Conservation (phyloP, 352 stramenopile species). For the Globisporangium carolinianum region DNA sequence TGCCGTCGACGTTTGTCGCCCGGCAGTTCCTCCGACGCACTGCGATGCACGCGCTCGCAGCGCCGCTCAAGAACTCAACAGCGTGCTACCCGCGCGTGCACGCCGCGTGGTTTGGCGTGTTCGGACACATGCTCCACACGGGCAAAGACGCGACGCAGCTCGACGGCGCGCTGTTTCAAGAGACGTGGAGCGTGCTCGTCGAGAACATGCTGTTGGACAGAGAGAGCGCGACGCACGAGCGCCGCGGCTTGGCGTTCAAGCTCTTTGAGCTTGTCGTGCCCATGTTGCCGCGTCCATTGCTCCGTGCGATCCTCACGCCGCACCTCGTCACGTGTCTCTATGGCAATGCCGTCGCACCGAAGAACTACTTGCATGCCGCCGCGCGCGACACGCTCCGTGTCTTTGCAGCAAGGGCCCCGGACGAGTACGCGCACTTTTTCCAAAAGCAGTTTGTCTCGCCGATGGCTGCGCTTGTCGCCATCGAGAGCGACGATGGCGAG, state of each 20-base stretch:
- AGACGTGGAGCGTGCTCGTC: constrained; percentile 75
- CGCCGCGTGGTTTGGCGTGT: constrained; percentile 68
- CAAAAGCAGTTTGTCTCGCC: constrained; percentile 62
- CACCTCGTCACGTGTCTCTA: constrained; percentile 79
- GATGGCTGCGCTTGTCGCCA: constrained; percentile 46
- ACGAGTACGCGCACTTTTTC: constrained; percentile 70
- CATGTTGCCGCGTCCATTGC: constrained; percentile 32
- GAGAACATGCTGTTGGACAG: constrained; percentile 61
- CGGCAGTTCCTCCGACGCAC: constrained; percentile 45
- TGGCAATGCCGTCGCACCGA: constrained; percentile 74
- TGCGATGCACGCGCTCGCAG: constrained; percentile 49
- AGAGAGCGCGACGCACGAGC: constrained; percentile 59
- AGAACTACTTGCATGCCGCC: constrained; percentile 79
- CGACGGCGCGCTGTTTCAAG: constrained; percentile 67
- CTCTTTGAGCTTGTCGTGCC: constrained; percentile 72
- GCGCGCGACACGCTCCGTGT: constrained; percentile 58
- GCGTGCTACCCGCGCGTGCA: constrained; percentile 72
- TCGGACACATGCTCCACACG: constrained; percentile 61
- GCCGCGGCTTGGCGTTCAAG: constrained; percentile 72
- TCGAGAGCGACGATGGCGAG: constrained; percentile 16
- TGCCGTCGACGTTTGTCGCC: constrained; percentile 34
- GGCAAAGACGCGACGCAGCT: constrained; percentile 23
- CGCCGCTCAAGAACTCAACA: constrained; percentile 64
- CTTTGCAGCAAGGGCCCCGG: constrained; percentile 38
- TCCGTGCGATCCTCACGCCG: constrained; percentile 64